A percentile compares a stretch with the other conserved stretches of the same genome.
These are phyloP conservation scores for Fusarium xyrophilum DNA, from an alignment of 2,329 filamentous ascomycete genomes.

Conservation along the genomic window DNA sequence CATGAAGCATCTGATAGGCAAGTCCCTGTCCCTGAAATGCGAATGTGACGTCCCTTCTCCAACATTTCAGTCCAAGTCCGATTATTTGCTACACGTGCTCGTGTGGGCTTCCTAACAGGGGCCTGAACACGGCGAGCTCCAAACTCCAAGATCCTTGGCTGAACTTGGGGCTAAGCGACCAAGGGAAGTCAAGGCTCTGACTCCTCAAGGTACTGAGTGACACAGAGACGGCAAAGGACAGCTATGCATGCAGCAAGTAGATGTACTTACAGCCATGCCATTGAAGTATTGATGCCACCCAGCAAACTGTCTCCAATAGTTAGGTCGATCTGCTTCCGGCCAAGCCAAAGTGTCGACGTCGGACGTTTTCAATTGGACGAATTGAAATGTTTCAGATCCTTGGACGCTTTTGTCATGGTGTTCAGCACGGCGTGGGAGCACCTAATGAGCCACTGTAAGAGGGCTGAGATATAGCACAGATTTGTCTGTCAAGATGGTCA, in stretches of 20 bases:
- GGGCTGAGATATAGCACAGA: constrained; percentile 26
- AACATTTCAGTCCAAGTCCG: constrained; percentile 21
- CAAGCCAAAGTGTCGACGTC: constrained; percentile 33
- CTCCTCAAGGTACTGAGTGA: constrained; percentile 26
- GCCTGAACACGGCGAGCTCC: constrained; percentile 32
- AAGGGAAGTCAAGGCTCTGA: constrained; percentile 22
- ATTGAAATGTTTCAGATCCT: constrained; percentile 8
- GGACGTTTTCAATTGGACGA: constrained; percentile 35
- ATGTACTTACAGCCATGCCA: constrained; percentile 34
- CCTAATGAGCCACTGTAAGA: constrained; percentile 32
- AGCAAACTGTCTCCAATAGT: constrained; percentile 28
- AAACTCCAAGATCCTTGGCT: constrained; percentile 30
- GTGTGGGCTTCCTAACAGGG: constrained; percentile 35
- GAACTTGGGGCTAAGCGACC: constrained; percentile 32
- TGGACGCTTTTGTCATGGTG: neutral
- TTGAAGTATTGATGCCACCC: constrained; percentile 30
- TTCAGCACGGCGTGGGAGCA: constrained; percentile 1
- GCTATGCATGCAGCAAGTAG: constrained; percentile 6
- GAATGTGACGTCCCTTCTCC: constrained; percentile 36
- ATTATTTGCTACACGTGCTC: constrained; percentile 38
- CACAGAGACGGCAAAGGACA: constrained; percentile 27
- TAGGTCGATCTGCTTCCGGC: constrained; percentile 39
- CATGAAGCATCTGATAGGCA: constrained; percentile 27
- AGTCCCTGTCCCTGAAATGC: constrained; percentile 14
- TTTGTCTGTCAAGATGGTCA: constrained; percentile 23